Conservation (phyloP, 163 green algal genomes). For the Prototheca wickerhamii region DNA sequence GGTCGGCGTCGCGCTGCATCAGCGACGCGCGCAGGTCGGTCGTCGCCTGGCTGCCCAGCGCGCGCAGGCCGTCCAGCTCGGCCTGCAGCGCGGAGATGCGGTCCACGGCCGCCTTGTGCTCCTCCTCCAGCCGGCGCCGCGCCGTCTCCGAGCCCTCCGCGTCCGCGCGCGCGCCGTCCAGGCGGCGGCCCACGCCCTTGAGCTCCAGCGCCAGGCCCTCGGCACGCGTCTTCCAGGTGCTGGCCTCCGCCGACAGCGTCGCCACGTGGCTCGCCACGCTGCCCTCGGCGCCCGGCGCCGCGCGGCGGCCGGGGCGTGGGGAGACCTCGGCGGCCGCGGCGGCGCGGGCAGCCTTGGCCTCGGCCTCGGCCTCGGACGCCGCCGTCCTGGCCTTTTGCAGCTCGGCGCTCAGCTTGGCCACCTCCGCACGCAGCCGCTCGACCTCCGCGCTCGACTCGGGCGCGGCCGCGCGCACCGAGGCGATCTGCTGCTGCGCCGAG, state of each 20-base stretch:
- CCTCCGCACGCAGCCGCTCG: constrained; percentile 7
- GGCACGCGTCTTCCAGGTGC: constrained; percentile 13
- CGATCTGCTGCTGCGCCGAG: too few species aligned
- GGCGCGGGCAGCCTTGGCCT: background rate
- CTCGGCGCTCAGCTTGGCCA: background rate
- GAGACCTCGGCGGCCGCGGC: background rate
- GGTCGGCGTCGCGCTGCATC: constrained; percentile 13
- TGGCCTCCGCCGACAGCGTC: constrained; percentile 11
- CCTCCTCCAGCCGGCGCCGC: constrained; percentile 2
- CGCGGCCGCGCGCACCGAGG: too few species aligned
- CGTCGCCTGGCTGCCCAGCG: constrained; percentile 11
- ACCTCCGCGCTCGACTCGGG: background rate
- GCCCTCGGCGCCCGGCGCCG: background rate
- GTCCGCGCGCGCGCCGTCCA: constrained; percentile 7
- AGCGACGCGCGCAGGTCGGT: constrained; percentile 5
- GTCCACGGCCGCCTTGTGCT: constrained; percentile 6
- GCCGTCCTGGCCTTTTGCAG: constrained; percentile 3
- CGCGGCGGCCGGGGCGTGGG: background rate
- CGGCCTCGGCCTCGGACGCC: background rate
- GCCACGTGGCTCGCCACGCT: constrained; percentile 9
- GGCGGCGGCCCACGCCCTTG: constrained; percentile 9
- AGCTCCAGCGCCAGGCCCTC: constrained; percentile 25
- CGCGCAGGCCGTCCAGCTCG: constrained; percentile 7
- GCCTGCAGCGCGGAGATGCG: background rate
- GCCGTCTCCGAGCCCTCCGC: background rate